Evolutionary conservation across 129 eudicot species (phyloP).

Genomic region (Helichrysum umbraculigerum): DNA sequence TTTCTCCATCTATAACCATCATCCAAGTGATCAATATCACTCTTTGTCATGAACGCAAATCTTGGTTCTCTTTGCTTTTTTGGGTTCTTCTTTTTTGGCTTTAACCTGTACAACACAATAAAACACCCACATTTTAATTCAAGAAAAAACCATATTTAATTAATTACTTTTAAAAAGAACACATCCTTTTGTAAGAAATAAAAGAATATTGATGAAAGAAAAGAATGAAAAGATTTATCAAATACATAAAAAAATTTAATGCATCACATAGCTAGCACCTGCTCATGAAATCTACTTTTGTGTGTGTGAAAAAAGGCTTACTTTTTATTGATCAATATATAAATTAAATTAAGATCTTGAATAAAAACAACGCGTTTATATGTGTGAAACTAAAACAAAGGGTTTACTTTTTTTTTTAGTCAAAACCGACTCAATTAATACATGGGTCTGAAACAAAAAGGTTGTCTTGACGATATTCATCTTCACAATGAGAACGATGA

Average conservation of each 20-base stretch:
- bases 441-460: slow-evolving; percentile 14
- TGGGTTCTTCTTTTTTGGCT: slow-evolving; percentile 75
- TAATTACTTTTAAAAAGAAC: slow-evolving; percentile 7
- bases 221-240: neutral
- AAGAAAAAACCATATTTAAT: slow-evolving; percentile 12
- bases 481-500: slow-evolving; percentile 16
- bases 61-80: slow-evolving; percentile 84
- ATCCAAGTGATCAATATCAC: slow-evolving; percentile 94
- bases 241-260: slow-evolving; percentile 27
- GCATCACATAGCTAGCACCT: slow-evolving; percentile 31
- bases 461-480: slow-evolving; percentile 14
- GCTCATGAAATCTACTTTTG: slow-evolving; percentile 32
- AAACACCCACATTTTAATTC: slow-evolving; percentile 24
- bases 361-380: slow-evolving; percentile 27
- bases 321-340: slow-evolving; percentile 33
- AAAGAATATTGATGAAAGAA: slow-evolving; percentile 24
- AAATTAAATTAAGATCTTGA: slow-evolving; percentile 16
- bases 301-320: slow-evolving; percentile 30
- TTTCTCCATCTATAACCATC: slow-evolving; percentile 98
- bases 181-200: slow-evolving; percentile 24
- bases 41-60: slow-evolving; percentile 97
- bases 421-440: slow-evolving; percentile 31
- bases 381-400: slow-evolving; percentile 37
- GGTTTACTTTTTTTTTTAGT: slow-evolving; percentile 28
- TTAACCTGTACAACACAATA: slow-evolving; percentile 40